A percentile compares a stretch with the other conserved stretches of the same genome.
Conservation (phyloP, 1,284 basidiomycete species). For the Apiotrichum porosum region DNA sequence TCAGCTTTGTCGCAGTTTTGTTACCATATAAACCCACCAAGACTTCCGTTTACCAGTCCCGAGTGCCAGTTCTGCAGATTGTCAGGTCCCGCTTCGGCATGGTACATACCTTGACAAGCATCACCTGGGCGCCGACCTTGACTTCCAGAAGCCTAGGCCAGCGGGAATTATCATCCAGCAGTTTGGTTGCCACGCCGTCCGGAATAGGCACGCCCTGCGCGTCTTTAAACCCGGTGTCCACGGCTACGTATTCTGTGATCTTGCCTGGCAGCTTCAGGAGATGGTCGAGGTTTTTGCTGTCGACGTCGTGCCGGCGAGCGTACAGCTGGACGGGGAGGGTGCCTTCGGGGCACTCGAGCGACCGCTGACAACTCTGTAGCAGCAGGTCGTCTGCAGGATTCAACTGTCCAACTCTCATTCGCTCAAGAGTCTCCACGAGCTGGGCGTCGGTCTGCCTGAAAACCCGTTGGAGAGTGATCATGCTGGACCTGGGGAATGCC, state of each 20-base stretch:
- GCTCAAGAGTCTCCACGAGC: constrained; percentile 43
- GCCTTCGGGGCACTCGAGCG: constrained; percentile 27
- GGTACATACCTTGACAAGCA: constrained; percentile 34
- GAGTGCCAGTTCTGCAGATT: constrained; percentile 5
- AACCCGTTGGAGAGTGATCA: constrained; percentile 62
- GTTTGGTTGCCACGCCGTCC: constrained; percentile 15
- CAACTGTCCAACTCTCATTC: constrained; percentile 31
- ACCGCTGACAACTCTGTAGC: constrained; percentile 19
- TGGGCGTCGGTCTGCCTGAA: constrained; percentile 59
- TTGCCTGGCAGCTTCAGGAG: constrained; percentile 18
- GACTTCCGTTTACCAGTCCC: constrained; percentile 11
- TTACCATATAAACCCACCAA: constrained; percentile 2
- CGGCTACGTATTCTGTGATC: constrained; percentile 12
- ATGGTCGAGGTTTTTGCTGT: constrained; percentile 22
- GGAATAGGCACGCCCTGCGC: no score
- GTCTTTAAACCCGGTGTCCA: no score
- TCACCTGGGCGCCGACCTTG: constrained; percentile 38
- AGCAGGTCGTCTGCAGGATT: constrained; percentile 14
- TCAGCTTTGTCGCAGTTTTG: no score
- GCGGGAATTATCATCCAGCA: constrained; percentile 27
- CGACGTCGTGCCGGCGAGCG: constrained; percentile 25
- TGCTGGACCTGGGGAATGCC: constrained; percentile 19
- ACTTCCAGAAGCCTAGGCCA: constrained; percentile 26
- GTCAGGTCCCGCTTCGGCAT: not conserved
- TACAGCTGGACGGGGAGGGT: constrained; percentile 37